A percentile compares a stretch with the other conserved stretches of the same genome.
Conservation (phyloP, 1,284 basidiomycete species). For the Abortiporus biennis region DNA sequence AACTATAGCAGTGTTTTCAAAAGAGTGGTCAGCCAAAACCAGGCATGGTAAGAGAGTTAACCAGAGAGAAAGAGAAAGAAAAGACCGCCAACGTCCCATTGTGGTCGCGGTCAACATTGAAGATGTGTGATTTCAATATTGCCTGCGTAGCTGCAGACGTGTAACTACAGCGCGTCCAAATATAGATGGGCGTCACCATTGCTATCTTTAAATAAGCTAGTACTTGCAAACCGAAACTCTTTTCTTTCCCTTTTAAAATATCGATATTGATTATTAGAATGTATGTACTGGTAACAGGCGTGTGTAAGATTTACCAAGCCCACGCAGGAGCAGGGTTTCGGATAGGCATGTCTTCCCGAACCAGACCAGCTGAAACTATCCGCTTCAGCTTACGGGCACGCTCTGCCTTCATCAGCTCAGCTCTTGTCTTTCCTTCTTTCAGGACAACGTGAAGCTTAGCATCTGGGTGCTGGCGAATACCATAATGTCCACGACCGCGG, state of each 20-base stretch:
- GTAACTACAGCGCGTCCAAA: constrained; percentile 7
- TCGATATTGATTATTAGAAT: background rate
- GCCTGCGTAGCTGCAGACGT: constrained; percentile 12
- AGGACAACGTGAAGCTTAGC: constrained; percentile 78
- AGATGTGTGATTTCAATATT: background rate
- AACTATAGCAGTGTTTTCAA: constrained; percentile 83
- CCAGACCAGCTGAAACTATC: constrained; percentile 74
- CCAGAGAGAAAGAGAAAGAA: constrained; percentile 22
- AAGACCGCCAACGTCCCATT: constrained; percentile 23
- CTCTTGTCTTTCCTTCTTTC: constrained; percentile 78
- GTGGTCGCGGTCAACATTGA: constrained; percentile 13
- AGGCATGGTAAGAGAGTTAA: constrained; percentile 22
- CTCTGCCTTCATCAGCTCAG: constrained; percentile 60
- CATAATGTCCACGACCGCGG: constrained; percentile 80
- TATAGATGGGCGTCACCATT: background rate
- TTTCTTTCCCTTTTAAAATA: too few species aligned
- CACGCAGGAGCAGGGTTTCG: constrained; percentile 71
- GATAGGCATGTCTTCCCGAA: constrained; percentile 75
- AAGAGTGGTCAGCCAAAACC: constrained; percentile 42
- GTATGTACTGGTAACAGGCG: background rate
- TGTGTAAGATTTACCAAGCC: constrained; percentile 63
- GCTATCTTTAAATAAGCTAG: too few species aligned
- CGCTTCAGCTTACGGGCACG: constrained; percentile 65
- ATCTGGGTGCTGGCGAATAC: constrained; percentile 74
- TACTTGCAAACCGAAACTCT: too few species aligned